A percentile compares a stretch with the other conserved stretches of the same genome.
Conservation (phyloP, 257 asterid species). For the Voacanga thouarsii region DNA sequence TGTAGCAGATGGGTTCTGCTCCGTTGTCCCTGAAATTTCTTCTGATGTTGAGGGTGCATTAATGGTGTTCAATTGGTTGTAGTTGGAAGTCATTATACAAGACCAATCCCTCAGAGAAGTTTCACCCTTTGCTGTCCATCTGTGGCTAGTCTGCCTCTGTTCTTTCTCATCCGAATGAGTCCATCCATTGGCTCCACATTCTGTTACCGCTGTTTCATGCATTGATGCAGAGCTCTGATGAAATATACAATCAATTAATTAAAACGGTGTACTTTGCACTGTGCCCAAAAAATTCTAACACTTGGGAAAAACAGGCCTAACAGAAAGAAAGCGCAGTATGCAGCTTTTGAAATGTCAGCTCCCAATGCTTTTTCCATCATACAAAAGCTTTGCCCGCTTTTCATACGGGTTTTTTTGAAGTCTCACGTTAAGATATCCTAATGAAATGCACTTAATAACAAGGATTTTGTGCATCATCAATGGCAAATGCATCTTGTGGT, state of each 20-base stretch:
- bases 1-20: constrained; percentile 4
- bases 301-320: constrained; percentile 26
- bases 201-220: constrained; percentile 44
- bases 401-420: neutral
- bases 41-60: constrained; percentile 9
- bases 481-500: neutral
- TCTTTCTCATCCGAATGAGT: constrained; percentile 28
- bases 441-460: neutral
- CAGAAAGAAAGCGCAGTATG: constrained; percentile 36
- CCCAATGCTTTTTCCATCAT: constrained; percentile 41
- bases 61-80: constrained; percentile 13
- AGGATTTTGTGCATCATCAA: too few species aligned
- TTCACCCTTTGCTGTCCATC: constrained; percentile 26
- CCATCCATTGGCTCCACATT: constrained; percentile 32
- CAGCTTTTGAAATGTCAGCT: constrained; percentile 36
- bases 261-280: constrained; percentile 32
- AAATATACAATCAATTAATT: constrained; percentile 5
- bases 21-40: neutral
- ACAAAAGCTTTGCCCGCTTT: constrained; percentile 19
- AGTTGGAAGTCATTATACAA: constrained; percentile 10
- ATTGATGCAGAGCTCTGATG: constrained; percentile 51
- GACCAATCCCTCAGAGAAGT: constrained; percentile 34
- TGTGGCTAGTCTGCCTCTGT: constrained; percentile 26
- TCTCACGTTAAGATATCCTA: neutral
- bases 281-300: constrained; percentile 41